These are phyloP conservation scores for Aspergillus fumigatiaffinis DNA, from an alignment of 2,329 filamentous ascomycete genomes.

Conservation along the genomic window DNA sequence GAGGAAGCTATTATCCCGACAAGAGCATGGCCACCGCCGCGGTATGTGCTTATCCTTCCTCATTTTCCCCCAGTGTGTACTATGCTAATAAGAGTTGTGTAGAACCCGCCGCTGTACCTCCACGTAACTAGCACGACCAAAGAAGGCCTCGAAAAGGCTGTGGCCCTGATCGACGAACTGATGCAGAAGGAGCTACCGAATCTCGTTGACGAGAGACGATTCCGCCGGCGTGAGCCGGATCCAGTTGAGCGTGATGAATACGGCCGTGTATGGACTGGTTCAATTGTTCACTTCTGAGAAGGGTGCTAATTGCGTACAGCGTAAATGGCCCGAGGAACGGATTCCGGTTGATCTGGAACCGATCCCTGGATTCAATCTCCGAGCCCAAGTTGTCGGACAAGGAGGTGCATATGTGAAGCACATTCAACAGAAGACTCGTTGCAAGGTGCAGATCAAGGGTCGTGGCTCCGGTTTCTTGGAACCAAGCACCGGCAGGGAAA, in stretches of 20 bases:
- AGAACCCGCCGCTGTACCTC: slow-evolving; percentile 92
- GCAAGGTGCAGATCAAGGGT: slow-evolving; percentile 97
- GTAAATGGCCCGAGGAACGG: slow-evolving; percentile 98
- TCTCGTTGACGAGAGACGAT: slow-evolving; percentile 88
- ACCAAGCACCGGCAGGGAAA: slow-evolving; percentile 79
- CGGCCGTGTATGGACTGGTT: slow-evolving; percentile 62
- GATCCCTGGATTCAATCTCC: slow-evolving; percentile 89
- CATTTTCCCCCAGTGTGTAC: not conserved
- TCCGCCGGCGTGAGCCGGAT: slow-evolving; percentile 76
- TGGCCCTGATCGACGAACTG: slow-evolving; percentile 84
- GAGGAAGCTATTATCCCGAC: slow-evolving; percentile 94
- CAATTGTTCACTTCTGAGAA: not conserved
- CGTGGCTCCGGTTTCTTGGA: slow-evolving; percentile 93
- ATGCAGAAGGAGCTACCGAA: slow-evolving; percentile 96
- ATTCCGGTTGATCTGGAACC: slow-evolving; percentile 89
- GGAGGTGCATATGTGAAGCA: slow-evolving; percentile 96
- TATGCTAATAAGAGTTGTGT: not conserved
- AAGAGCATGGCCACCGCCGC: slow-evolving; percentile 94
- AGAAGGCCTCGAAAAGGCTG: slow-evolving; percentile 82
- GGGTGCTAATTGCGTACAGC: slow-evolving; percentile 49
- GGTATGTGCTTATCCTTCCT: slow-evolving; percentile 54
- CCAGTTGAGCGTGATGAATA: slow-evolving; percentile 84
- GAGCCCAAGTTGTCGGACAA: slow-evolving; percentile 92
- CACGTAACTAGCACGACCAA: slow-evolving; percentile 93
- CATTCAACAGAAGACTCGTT: slow-evolving; percentile 91